Base-by-base conservation (phyloP, 352 stramenopile species). In the Phytopythium chamaehyphon region DNA sequence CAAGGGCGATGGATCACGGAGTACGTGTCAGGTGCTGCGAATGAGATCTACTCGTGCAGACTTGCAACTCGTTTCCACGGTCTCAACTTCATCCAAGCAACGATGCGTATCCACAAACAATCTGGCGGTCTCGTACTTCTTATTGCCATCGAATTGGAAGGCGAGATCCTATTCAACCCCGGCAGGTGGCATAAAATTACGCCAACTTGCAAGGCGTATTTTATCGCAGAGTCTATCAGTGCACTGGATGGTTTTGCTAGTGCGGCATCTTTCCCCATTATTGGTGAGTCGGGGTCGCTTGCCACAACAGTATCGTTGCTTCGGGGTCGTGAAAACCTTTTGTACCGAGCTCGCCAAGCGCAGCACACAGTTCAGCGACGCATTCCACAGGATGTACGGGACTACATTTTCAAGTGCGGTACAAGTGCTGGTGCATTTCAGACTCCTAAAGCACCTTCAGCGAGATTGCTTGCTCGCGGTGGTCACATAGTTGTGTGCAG, bases 401-500 rank as follows among this genome's bases (percentile, higher is more conserved):
- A 83, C 7, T 74, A 88, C 38, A 87, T 90, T 12, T 45, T 57
- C 11, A 76, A 66, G 6, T 83, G 71, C 38, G 62, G 64, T 28
- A 54, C 24, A 6, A 72, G 36, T 28, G 49, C 54, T 5, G 60
- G 68, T 14, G 51, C 60, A 0, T 74, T 80, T 22, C 55, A 71
- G 19, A 45, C 64, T 2, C 74, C 83, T 0, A 63, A 40, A 10
- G 60, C 70, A 10, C 82, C 82, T 19, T 69, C 82, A 10, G 52
- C 49, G 3, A 23, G 62, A 1, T 53, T 92, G 16, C 43, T 92
- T 2, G 47, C 63, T 14, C 24, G 56, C 14, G 83, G 83, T 18
- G 75, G 76, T 0, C 83, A 94, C 37, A 88, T 92, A 55, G 75
- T 94, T 19, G 79, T 94, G 4, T 94, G 83, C 59, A 92, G 83